A percentile compares a stretch with the other conserved stretches of the same genome.
phyloP scores from a whole-genome alignment of 2,329 filamentous ascomycete species.

The Colletotrichum sp. region DNA sequence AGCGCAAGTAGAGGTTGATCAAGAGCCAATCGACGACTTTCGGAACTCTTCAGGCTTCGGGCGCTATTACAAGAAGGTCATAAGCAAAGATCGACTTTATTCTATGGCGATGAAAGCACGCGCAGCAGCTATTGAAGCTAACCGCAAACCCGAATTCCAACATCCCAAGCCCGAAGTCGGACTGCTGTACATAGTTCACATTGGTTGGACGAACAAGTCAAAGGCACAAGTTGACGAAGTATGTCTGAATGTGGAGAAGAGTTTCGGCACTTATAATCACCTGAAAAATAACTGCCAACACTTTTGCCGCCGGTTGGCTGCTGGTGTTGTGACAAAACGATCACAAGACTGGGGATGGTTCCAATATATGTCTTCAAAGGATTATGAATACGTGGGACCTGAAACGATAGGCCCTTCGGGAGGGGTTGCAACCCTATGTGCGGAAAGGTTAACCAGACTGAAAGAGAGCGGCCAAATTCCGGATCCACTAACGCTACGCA shows the following conservation, averaged over 20 bases:
- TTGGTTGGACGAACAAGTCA: background rate
- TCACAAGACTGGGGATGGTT: background rate
- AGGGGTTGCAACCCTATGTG: background rate
- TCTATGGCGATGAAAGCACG: background rate
- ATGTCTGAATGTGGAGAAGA: background rate
- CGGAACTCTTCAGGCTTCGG: background rate
- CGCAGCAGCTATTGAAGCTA: background rate
- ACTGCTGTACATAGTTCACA: background rate
- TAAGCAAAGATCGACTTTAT: background rate
- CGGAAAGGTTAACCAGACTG: background rate
- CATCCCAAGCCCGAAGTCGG: background rate
- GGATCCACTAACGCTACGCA: no score
- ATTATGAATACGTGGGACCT: background rate
- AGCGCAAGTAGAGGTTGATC: background rate
- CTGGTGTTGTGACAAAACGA: background rate
- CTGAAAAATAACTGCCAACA: background rate
- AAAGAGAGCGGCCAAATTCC: no score
- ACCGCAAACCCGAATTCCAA: background rate
- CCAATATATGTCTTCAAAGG: background rate
- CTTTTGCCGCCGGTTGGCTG: background rate
- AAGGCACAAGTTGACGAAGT: background rate
- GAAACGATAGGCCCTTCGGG: background rate
- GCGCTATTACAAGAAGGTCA: background rate
- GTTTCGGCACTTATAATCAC: background rate
- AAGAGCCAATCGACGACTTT: background rate